These are phyloP conservation scores for Globisporangium megalacanthum DNA, from an alignment of 352 stramenopile genomes.

Conservation along the genomic window DNA sequence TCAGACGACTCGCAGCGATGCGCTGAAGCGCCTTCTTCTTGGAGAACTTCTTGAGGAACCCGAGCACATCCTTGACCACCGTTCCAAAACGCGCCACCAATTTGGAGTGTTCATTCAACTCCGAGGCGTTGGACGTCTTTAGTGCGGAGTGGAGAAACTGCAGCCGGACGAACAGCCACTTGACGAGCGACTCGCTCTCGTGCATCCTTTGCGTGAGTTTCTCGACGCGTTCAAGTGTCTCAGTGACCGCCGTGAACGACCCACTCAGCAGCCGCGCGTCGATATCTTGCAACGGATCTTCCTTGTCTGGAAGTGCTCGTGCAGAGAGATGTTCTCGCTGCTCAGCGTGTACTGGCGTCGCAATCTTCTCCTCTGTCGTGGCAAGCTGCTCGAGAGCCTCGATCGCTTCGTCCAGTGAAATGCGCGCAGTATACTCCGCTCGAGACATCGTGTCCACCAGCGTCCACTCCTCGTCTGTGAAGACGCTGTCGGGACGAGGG, in stretches of 20 bases:
- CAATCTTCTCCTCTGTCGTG: too few relatives aligned
- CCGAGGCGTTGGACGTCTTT: neutral
- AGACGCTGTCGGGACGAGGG: too few relatives aligned
- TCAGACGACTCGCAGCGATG: constrained; percentile 2
- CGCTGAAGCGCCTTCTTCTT: constrained; percentile 6
- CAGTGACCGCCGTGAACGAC: neutral
- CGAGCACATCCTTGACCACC: neutral
- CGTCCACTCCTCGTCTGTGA: too few relatives aligned
- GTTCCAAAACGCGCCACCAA: constrained; percentile 1
- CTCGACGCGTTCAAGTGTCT: neutral
- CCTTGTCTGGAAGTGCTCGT: neutral
- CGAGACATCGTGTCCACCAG: too few relatives aligned
- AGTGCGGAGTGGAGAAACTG: constrained; percentile 1
- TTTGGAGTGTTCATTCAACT: neutral
- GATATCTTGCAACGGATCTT: neutral
- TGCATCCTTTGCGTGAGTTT: constrained; percentile 1
- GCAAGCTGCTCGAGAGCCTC: too few relatives aligned
- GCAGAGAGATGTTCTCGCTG: too few relatives aligned
- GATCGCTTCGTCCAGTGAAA: too few relatives aligned
- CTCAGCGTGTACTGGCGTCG: too few relatives aligned
- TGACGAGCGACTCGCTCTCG: constrained; percentile 5
- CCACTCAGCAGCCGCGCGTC: neutral
- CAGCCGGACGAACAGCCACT: constrained; percentile 1
- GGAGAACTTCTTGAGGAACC: constrained; percentile 1
- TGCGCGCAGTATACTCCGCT: too few relatives aligned